phyloP scores from a whole-genome alignment of 208 protist genomes.

The Leishmania braziliensis region DNA sequence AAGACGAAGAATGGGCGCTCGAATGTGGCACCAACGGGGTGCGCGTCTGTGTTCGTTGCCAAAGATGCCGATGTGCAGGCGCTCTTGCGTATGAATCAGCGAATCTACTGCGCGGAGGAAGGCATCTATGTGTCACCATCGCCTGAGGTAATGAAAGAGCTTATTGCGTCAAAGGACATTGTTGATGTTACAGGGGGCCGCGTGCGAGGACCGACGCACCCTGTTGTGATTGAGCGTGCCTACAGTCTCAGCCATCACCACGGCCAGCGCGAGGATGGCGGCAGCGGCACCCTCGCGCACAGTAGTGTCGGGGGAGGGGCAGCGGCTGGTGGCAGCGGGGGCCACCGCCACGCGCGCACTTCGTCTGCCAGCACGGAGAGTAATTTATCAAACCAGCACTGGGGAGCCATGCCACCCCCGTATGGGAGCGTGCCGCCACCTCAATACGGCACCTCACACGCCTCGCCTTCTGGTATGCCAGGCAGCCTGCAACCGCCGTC shows the following conservation, averaged over 20 bases:
- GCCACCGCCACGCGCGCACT: conserved; percentile 15
- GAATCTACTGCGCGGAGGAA: conserved; percentile 72
- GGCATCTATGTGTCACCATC: conserved; percentile 72
- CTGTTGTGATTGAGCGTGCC: conserved; percentile 79
- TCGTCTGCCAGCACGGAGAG: conserved; percentile 23
- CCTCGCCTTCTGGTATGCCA: not conserved
- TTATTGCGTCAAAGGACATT: conserved; percentile 53
- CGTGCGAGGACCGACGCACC: conserved; percentile 70
- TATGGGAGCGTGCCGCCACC: conserved; percentile 22
- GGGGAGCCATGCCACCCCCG: conserved; percentile 25
- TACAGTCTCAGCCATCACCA: conserved; percentile 50
- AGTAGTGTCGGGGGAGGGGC: not conserved
- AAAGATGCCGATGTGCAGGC: conserved; percentile 47
- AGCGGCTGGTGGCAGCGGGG: not conserved
- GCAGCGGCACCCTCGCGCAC: conserved; percentile 4
- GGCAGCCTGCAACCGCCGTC: conserved; percentile 12
- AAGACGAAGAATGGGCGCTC: conserved; percentile 56
- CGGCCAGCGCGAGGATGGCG: conserved; percentile 18
- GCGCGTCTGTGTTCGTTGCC: conserved; percentile 74
- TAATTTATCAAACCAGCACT: conserved; percentile 19
- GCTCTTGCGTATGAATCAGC: conserved; percentile 72
- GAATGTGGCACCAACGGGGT: conserved; percentile 63
- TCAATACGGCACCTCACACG: conserved; percentile 14
- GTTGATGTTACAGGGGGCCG: conserved; percentile 56
- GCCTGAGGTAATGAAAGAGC: conserved; percentile 49